Evolutionary conservation across 495 filamentous ascomycete genomes (phyloP).

Genomic region (Talaromyces wortmannii): DNA sequence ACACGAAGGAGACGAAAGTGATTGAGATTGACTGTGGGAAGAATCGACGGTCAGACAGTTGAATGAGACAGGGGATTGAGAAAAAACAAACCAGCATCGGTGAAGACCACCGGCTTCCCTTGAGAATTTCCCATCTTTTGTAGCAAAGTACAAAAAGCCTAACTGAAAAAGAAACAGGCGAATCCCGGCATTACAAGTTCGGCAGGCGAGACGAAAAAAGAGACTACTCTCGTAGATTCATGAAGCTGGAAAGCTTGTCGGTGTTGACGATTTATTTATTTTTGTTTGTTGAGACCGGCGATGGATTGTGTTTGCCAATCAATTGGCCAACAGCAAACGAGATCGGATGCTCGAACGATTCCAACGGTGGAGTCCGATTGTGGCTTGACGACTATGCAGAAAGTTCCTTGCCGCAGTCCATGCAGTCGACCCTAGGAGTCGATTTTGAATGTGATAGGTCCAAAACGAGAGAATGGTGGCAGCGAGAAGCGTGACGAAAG

Average conservation of each 20-base stretch:
- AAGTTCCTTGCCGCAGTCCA: background rate
- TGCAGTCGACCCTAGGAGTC: background rate
- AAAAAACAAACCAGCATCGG: conserved; percentile 75
- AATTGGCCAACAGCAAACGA: background rate
- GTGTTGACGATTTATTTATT: too few relatives aligned
- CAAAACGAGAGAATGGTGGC: background rate
- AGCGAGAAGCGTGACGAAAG: background rate
- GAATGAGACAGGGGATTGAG: background rate
- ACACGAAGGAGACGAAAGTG: conserved; percentile 94
- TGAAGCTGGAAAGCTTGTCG: background rate
- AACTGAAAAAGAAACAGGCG: conserved; percentile 8
- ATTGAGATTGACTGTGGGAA: conserved; percentile 77
- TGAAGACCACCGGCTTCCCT: conserved; percentile 87
- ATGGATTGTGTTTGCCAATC: too few relatives aligned
- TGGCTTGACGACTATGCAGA: background rate
- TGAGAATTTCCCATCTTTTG: conserved; percentile 83
- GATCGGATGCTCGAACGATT: background rate
- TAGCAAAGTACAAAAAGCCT: conserved; percentile 7
- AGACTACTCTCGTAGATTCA: background rate
- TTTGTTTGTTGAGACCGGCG: too few relatives aligned
- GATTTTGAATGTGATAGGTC: background rate
- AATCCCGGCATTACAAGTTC: conserved; percentile 9
- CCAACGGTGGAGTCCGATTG: background rate
- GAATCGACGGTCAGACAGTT: background rate
- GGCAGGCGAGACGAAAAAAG: background rate